Evolutionary conservation across 2,329 filamentous ascomycete genomes (phyloP), one percentile per base, ranked within the genome.

Genomic region (Raffaelea albimanens): DNA sequence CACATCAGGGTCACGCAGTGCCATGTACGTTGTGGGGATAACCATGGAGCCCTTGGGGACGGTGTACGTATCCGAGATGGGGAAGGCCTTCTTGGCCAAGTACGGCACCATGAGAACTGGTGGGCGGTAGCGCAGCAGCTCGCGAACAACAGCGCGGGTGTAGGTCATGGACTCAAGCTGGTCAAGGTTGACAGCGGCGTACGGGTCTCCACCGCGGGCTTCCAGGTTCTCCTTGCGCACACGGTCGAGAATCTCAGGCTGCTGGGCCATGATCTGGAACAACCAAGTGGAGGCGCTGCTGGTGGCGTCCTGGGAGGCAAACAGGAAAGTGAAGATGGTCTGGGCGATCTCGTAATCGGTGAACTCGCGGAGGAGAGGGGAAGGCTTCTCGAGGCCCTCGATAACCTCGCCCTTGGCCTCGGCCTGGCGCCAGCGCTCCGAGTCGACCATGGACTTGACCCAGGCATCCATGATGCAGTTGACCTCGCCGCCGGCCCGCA

Each of bases 61-160:
- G n/a, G 89, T 95, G 69, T 97, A 96, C 33, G 73, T 76, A 33
- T 85, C 79, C 22, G 85, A 88, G 58, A 98, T 84, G 44, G 90
- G 90, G 76, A 97, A 98, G 48, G 86, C 71, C 74, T 95, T 95
- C 83, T 97, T 97, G 55, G 83, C 87, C 52, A 90, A 66, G 67
- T 97, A 97, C 31, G 93, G 93, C 44, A 96, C 87, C 88, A 98
- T 95, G 66, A 96, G 78, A 59, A 98, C 93, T 48, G 93, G 93
- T 54, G 93, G 93, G 48, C 91, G 86, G 74, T 94, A 97, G 61
- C 93, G 87, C 55, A 95, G 79, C 50, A 88, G 83, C 71, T 95
- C 89, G 58, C 86, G 88, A 55, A 97, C 86, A 40, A 95, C 87
- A 38, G 89, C 91, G 50, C 88, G 85, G 40, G 93, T 97, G 67